phyloP scores from a whole-genome alignment of 179 eudicot species.

The Drosera spatulata region DNA sequence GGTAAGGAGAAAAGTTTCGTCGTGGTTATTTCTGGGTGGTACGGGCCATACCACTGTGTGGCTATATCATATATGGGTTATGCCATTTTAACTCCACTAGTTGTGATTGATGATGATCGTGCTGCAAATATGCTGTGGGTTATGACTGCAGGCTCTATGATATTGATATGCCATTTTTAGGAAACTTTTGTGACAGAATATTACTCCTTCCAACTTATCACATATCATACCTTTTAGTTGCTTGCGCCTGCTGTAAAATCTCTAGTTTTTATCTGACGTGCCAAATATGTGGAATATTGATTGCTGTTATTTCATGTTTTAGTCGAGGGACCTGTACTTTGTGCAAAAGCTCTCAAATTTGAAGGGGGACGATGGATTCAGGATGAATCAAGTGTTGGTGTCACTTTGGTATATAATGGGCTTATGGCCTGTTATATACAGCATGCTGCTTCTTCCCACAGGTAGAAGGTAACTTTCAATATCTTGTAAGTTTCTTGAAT shows the following conservation, averaged over 20 bases:
- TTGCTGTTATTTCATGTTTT: conserved; percentile 8
- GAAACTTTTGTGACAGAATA: no score
- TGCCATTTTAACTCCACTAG: no score
- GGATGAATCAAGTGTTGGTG: conserved; percentile 78
- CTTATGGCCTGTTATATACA: conserved; percentile 70
- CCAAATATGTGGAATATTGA: not conserved
- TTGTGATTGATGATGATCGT: no score
- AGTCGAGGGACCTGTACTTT: conserved; percentile 75
- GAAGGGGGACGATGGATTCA: conserved; percentile 83
- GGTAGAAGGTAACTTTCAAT: conserved; percentile 59
- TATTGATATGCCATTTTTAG: no score
- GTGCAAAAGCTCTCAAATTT: conserved; percentile 76
- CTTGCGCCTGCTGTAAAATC: not conserved
- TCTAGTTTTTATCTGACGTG: not conserved
- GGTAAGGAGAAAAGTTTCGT: no score
- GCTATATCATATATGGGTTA: no score
- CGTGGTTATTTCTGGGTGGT: no score
- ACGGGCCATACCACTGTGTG: no score
- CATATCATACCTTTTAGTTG: not conserved
- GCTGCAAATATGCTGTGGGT: no score
- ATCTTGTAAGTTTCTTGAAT: no score
- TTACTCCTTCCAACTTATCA: no score
- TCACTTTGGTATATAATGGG: conserved; percentile 94
- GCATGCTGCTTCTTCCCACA: conserved; percentile 77
- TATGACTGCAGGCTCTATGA: no score